Evolutionary conservation across 768 basidiomycete genomes (phyloP).

Genomic region (Suillus weaverae): DNA sequence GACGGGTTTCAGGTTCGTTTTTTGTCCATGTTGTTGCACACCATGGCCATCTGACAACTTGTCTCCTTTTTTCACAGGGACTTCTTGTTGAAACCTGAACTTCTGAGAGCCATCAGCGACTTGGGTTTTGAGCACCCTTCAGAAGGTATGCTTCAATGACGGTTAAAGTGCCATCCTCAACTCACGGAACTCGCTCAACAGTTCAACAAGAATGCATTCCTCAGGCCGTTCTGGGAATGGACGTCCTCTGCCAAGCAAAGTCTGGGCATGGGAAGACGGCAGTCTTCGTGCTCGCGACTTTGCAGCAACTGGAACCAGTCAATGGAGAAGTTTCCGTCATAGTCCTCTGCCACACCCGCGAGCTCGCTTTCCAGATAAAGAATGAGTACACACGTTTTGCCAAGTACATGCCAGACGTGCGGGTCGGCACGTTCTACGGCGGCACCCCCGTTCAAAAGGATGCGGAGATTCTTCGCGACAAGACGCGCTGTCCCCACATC

Average conservation of each 20-base stretch:
- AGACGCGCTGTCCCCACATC: conserved; percentile 97
- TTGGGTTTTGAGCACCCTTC: conserved; percentile 99
- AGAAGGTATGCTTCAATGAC: conserved; percentile 64
- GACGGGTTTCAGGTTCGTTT: conserved; percentile 91
- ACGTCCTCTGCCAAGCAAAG: conserved; percentile 99
- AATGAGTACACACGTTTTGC: conserved; percentile 99
- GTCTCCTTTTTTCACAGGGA: conserved; percentile 55
- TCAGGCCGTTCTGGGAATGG: conserved; percentile 99
- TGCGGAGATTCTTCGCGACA: conserved; percentile 90
- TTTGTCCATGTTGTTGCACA: not conserved
- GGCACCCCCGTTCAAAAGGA: conserved; percentile 95
- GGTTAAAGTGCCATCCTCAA: not conserved
- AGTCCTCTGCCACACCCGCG: conserved; percentile 98
- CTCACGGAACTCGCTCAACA: conserved; percentile 31
- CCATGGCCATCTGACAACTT: not conserved
- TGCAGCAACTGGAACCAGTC: conserved; percentile 97
- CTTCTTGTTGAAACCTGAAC: conserved; percentile 95
- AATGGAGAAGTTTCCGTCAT: conserved; percentile 97
- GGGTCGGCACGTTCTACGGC: conserved; percentile 97
- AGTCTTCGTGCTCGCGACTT: conserved; percentile 95
- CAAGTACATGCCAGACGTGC: conserved; percentile 99
- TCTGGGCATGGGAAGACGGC: conserved; percentile 99
- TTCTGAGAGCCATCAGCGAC: conserved; percentile 96
- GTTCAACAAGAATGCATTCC: conserved; percentile 99
- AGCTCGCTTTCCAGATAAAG: conserved; percentile 99